Base-by-base conservation (phyloP, 345 rosid species). In the Combretum micranthum region DNA sequence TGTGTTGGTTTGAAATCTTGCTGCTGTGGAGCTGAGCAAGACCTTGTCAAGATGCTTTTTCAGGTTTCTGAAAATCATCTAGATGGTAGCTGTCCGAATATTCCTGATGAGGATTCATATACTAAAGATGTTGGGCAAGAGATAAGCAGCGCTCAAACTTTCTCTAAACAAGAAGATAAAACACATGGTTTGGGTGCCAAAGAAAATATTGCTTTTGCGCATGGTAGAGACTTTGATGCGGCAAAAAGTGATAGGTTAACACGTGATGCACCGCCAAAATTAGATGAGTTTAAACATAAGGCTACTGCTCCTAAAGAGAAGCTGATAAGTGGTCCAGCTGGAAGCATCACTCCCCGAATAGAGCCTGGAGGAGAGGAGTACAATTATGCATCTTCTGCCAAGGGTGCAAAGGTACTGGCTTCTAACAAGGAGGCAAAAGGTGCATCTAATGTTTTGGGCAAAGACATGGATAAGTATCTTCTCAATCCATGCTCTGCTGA, bases 341-440 rank as follows among this genome's bases (percentile, higher is more conserved):
- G 81, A 66, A 72, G 77, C 53, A 52, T 66, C 19, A 53, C 62
- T 60, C 78, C 69, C 61, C 72, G 75, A 63, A 53, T 79, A 48
- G 87, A 79, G 71, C 82, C 82, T 11, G 74, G 78, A 48, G 84
- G 82, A 21, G 32, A 55, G 18, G 80, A 82, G 51, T 76, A 76
- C 68, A 79, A 82, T 61, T 79, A 79, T 53, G 87, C 87, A 48
- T 76, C 84, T 43, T 72, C 73, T 37, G 65, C 77, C 16, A 76
- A 79, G 62, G 87, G 84, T 42, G 80, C 87, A 25, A 82, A 82
- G 65, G 76, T 76, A 16, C 59, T 82, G 77, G 68, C 55, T 45
- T 71, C 62, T 55, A 78, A 78, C 59, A 82, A 76, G 77, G 87
- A 78, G 63, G 82, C 84, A 18, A 82, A 82, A 52, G 87, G 82